Evolutionary conservation across 768 basidiomycete genomes (phyloP).

Genomic region (Lentinula detonsa): DNA sequence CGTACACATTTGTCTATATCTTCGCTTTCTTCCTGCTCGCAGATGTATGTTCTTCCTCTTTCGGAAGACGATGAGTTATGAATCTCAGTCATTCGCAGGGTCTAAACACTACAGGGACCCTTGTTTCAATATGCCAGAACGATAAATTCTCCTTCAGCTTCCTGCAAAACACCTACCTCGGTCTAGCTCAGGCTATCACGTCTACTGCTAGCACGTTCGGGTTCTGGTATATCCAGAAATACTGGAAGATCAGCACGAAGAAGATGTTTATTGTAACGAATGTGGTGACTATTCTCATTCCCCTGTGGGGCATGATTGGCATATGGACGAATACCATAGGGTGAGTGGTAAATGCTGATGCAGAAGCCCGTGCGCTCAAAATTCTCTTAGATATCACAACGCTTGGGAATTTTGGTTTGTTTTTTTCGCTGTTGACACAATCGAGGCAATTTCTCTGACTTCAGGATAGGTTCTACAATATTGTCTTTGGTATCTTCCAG

Average conservation of each 20-base stretch:
- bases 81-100: slow-evolving; percentile 39
- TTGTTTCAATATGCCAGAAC: slow-evolving; percentile 75
- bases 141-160: slow-evolving; percentile 79
- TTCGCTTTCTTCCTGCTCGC: slow-evolving; percentile 74
- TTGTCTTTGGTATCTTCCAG: slow-evolving; percentile 77
- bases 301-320: slow-evolving; percentile 83
- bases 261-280: slow-evolving; percentile 80
- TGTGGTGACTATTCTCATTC: slow-evolving; percentile 69
- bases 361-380: neutral
- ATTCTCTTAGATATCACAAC: slow-evolving; percentile 58
- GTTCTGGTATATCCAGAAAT: slow-evolving; percentile 80
- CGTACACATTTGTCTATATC: slow-evolving; percentile 79
- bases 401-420: slow-evolving; percentile 82
- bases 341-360: slow-evolving; percentile 26
- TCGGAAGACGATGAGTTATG: neutral
- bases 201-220: slow-evolving; percentile 48
- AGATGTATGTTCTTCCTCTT: slow-evolving; percentile 39
- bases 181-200: slow-evolving; percentile 68
- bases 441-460: neutral
- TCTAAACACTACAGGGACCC: slow-evolving; percentile 72
- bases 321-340: slow-evolving; percentile 76
- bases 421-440: neutral
- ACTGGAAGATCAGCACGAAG: slow-evolving; percentile 77
- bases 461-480: slow-evolving; percentile 61
- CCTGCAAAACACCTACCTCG: slow-evolving; percentile 74